Base-by-base conservation (phyloP, 352 stramenopile genomes). In the Phytophthora tubulina region DNA sequence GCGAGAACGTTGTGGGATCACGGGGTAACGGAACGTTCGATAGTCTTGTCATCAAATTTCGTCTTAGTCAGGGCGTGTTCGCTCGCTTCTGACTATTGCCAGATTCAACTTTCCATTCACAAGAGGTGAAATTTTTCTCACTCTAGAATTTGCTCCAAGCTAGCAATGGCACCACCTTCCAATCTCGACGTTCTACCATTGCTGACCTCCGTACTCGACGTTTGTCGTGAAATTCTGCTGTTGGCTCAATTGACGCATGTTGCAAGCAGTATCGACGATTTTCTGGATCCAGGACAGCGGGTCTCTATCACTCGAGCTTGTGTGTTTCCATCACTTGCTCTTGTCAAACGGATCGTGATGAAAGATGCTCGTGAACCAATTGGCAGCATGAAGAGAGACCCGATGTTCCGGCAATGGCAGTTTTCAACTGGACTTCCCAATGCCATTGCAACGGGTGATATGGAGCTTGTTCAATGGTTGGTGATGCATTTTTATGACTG, bases 381-480 rank as follows among this genome's bases (percentile, higher is more conserved):
- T 6, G n/a, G n/a, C 8, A 54, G 42, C 35, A 36, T 63, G 30
- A 50, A 17, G n/a, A 55, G 44, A 21, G 42, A 54, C 0, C 33
- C 35, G 2, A 54, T 63, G 31, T 54, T 51, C 21, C 42, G 17
- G 7, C 56, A 63, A n/a, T 63, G 56, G 56, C 44, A 55, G 31
- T 63, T 63, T 32, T 63, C 31, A n/a, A 63, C 56, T 11, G 44
- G 56, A 46, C 41, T 63, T 31, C 56, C 44, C 2, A 39, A 48
- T 5, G 56, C 56, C 17, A 35, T 63, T 15, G 42, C 44, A 7
- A 21, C 10, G 17, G 56, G 56, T 27, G 56, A 63, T 45, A 21
- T 63, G 35, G 54, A 52, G 30, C 39, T 52, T 1, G 54, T 62
- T 3, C 39, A 52, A 30, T 62, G 54, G 39, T 5, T 62, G 7